Percentiles rank a stretch among this genome's conserved stretches.
Evolutionary conservation across 2,329 filamentous ascomycete genomes (phyloP).

Genomic region (Nemania bipapillata): DNA sequence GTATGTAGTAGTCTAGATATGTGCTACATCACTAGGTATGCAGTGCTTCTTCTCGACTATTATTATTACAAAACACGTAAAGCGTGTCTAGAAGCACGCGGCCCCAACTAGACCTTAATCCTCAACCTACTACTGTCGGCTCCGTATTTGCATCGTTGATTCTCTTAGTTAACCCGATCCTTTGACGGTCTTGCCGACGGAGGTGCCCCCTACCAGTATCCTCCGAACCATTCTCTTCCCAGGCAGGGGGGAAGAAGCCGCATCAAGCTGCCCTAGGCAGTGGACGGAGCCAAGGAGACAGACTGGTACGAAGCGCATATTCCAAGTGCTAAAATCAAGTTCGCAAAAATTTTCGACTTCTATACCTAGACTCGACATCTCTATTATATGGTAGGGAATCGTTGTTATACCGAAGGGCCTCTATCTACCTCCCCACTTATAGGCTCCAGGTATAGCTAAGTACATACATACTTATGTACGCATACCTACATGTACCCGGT

Average conservation of each 20-base stretch:
- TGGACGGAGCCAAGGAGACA: not conserved
- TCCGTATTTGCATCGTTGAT: not conserved
- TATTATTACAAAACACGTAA: not conserved
- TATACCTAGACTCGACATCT: not conserved
- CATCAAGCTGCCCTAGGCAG: conserved; percentile 2
- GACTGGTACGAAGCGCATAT: conserved; percentile 18
- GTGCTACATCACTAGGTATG: conserved; percentile 16
- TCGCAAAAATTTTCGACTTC: conserved; percentile 1
- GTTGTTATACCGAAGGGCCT: not conserved
- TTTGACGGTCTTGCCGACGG: conserved; percentile 26
- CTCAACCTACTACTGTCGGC: conserved; percentile 42
- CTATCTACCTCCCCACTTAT: not conserved
- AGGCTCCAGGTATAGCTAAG: not conserved
- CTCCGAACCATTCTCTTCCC: conserved; percentile 3
- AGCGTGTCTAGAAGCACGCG: conserved; percentile 28
- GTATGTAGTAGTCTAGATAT: conserved; percentile 8
- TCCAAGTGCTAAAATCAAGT: not conserved
- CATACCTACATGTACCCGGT: too few relatives aligned
- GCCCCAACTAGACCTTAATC: conserved; percentile 39
- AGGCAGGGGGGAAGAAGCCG: conserved; percentile 20
- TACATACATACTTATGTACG: not conserved
- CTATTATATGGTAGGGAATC: not conserved
- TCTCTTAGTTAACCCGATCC: conserved; percentile 31
- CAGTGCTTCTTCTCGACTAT: conserved; percentile 21
- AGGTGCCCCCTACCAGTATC: conserved; percentile 27